Evolutionary conservation across 805 yeast genomes (phyloP).

Genomic region (Metschnikowia reukaufii): DNA sequence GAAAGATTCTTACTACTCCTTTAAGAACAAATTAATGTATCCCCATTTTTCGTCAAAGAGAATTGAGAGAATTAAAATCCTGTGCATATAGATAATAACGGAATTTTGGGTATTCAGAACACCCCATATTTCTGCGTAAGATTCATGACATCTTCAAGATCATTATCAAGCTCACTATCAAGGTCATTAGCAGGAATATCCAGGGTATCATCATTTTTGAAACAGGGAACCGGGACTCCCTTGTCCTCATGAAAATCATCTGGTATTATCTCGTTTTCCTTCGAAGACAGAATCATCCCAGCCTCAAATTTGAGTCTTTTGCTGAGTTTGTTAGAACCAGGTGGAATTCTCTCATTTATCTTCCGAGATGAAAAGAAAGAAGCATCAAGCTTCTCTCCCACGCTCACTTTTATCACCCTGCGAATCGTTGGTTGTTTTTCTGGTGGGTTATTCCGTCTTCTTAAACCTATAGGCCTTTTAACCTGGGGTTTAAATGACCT

Average conservation of each 20-base stretch:
- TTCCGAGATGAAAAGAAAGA: background rate
- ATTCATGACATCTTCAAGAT: background rate
- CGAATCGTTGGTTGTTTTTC: background rate
- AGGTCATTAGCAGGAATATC: background rate
- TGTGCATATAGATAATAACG: no score
- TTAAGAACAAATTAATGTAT: no score
- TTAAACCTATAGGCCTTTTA: slow-evolving; percentile 8
- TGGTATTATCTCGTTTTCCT: background rate
- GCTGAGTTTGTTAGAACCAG: slow-evolving; percentile 14
- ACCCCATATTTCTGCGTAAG: background rate
- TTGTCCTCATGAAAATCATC: background rate
- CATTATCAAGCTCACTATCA: no score
- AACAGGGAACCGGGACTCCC: background rate
- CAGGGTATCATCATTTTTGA: background rate
- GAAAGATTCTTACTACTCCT: no score
- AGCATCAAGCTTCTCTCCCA: slow-evolving; percentile 6
- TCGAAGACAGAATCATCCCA: slow-evolving; percentile 5
- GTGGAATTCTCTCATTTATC: slow-evolving; percentile 7
- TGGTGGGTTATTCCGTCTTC: background rate
- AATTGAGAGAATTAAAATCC: no score
- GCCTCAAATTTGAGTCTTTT: slow-evolving; percentile 4
- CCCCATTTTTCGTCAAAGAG: no score
- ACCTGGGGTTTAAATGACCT: no score
- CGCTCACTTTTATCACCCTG: background rate
- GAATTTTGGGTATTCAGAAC: no score